Evolutionary conservation across 257 asterid species (phyloP).

Genomic region (Solanum sejunctum): DNA sequence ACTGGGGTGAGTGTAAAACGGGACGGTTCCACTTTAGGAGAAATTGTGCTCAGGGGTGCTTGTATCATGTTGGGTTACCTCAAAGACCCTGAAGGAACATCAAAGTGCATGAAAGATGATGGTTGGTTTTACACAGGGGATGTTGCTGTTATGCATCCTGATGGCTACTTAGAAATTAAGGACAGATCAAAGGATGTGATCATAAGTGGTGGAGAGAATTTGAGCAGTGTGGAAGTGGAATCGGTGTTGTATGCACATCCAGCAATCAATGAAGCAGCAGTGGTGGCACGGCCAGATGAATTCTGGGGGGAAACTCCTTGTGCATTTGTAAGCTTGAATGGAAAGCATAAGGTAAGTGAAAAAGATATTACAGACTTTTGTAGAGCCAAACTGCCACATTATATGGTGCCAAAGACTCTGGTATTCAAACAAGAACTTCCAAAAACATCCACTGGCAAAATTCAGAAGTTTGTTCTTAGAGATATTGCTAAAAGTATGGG

Average conservation of each 20-base stretch:
- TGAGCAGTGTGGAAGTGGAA: conserved; percentile 85
- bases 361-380: conserved; percentile 42
- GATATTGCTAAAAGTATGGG: conserved; percentile 47
- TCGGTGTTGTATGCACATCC: conserved; percentile 57
- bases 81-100: conserved; percentile 47
- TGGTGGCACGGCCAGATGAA: conserved; percentile 69
- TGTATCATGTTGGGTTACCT: conserved; percentile 56
- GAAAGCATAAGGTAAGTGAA: conserved; percentile 28
- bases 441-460: conserved; percentile 73
- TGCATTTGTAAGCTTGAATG: conserved; percentile 61
- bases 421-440: conserved; percentile 54
- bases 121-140: conserved; percentile 87
- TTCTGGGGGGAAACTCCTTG: conserved; percentile 87
- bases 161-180: conserved; percentile 62
- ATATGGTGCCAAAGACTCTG: conserved; percentile 64
- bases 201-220: conserved; percentile 71
- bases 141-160: conserved; percentile 72
- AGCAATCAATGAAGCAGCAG: conserved; percentile 76
- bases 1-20: conserved; percentile 32
- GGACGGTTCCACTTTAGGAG: conserved; percentile 47
- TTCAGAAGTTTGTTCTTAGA: conserved; percentile 55
- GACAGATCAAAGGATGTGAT: conserved; percentile 78
- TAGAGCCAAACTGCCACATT: conserved; percentile 39
- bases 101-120: conserved; percentile 24
- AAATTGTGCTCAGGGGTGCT: conserved; percentile 47